Evolutionary conservation across 768 basidiomycete genomes (phyloP), one percentile per base, ranked within the genome.

Genomic region (Tricholoma hemisulphureum): DNA sequence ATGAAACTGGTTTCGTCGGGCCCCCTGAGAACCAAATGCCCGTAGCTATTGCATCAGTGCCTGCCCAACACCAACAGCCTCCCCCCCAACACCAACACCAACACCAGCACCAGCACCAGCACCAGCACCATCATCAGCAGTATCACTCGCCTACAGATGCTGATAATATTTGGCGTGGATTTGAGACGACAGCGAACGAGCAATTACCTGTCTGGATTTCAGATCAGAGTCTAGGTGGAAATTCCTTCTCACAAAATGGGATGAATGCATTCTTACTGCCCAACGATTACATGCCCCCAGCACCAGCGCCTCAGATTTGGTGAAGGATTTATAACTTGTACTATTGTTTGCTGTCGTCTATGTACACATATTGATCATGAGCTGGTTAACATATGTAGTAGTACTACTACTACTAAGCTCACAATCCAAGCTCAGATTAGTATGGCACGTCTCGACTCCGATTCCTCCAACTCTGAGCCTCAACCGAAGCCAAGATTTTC

Each of bases 261-360:
- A 90, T 93, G 76, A 89, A 93, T 65, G 89, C 91, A 4, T 93
- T 93, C 73, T 75, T 93, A 48, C 77, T 93, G 34, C 91, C 91
- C 14, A 72, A 77, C 28, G 87, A 91, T 67, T 91, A 87, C 63
- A 78, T 91, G 51, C 86, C 88, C 2, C 76, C 85, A 57, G 80
- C 83, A 23, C 75, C 85, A 56, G 80, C 83, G 23, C 81, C 86
- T 50, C 88, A 89, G 70, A 91, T 92, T 56, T 91, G 89, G 89
- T 92, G 69, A 79, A 58, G 39, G 58, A 53, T 28, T 31, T 49
- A n/a, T 32, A 24, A 28, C 28, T 20, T 32, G 51, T 37, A 52
- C 8, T 34, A 23, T 39, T n/a, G n/a, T n/a, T 45, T 45, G 18
- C 18, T 39, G 21, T 23, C 20, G 26, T 52, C 34, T 31, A 14